Conservation (phyloP, 2,329 filamentous ascomycete species). For the Aspergillus fructus region DNA sequence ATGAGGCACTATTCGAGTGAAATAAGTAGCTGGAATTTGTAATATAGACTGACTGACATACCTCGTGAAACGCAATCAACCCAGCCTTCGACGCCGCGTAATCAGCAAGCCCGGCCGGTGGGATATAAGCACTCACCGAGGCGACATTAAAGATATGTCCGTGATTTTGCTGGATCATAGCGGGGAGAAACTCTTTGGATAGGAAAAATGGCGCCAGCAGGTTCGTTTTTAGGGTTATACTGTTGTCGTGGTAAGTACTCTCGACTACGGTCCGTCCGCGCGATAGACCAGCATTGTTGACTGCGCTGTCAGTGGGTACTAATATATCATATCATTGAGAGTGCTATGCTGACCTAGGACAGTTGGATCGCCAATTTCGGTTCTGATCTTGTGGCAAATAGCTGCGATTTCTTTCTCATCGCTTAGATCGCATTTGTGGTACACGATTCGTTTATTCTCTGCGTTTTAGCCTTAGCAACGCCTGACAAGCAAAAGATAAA, state of each 20-base stretch:
- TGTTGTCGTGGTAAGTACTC: constrained; percentile 18
- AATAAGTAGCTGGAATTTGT: not conserved
- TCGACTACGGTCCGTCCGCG: constrained; percentile 17
- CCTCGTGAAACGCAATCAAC: constrained; percentile 25
- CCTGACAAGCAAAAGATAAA: not conserved
- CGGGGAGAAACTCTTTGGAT: constrained; percentile 22
- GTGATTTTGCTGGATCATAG: constrained; percentile 23
- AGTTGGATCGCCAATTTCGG: constrained; percentile 39
- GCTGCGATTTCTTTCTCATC: constrained; percentile 28
- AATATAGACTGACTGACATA: not conserved
- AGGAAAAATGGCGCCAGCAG: constrained; percentile 23
- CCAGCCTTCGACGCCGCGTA: constrained; percentile 26
- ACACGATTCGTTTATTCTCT: constrained; percentile 5
- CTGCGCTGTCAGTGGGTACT: not conserved
- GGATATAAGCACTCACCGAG: constrained; percentile 25
- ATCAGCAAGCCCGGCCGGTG: constrained; percentile 23
- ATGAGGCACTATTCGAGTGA: constrained; percentile 5
- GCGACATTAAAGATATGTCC: constrained; percentile 26
- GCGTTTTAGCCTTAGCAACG: too few species aligned
- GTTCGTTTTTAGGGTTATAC: constrained; percentile 22
- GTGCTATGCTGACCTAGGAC: not conserved
- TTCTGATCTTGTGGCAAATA: constrained; percentile 30
- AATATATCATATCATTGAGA: too few species aligned
- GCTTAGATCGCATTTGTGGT: constrained; percentile 43
- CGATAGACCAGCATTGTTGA: constrained; percentile 22